A percentile compares a stretch with the other conserved stretches of the same genome.
These are phyloP conservation scores for Knoxdaviesia capensis DNA, from an alignment of 2,329 filamentous ascomycete genomes.

Conservation along the genomic window DNA sequence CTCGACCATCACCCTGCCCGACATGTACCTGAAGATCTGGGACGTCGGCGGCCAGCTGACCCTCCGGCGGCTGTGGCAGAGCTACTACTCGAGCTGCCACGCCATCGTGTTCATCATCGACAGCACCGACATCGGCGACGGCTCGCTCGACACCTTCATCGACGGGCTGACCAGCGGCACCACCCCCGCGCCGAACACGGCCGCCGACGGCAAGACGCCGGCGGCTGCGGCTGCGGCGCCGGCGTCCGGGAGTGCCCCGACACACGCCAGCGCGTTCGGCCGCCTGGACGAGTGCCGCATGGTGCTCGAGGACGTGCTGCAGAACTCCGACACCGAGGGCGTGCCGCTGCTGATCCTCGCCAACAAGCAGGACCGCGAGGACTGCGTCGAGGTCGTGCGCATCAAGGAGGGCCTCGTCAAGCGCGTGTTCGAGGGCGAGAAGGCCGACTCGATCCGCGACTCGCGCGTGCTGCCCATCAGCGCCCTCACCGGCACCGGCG, in stretches of 20 bases:
- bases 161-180: too few species aligned
- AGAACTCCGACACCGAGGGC: constrained; percentile 71
- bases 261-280: constrained; percentile 19
- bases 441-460: constrained; percentile 68
- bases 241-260: constrained; percentile 7
- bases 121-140: constrained; percentile 79
- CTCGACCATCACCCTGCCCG: constrained; percentile 69
- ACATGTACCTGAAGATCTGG: constrained; percentile 98
- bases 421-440: constrained; percentile 88
- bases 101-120: constrained; percentile 97
- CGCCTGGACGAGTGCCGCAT: constrained; percentile 73
- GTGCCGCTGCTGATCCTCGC: constrained; percentile 83
- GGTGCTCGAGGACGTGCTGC: constrained; percentile 77
- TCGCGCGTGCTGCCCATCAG: constrained; percentile 80
- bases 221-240: constrained; percentile 1
- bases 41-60: constrained; percentile 88
- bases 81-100: constrained; percentile 84
- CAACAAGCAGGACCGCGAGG: constrained; percentile 95
- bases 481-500: constrained; percentile 72
- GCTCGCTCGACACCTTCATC: constrained; percentile 30
- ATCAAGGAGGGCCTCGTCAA: constrained; percentile 95
- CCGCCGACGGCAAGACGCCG: not conserved
- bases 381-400: constrained; percentile 89
- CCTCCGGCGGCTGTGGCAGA: constrained; percentile 82
- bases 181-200: too few species aligned